Conservation (phyloP, 2,329 filamentous ascomycete species). For the Diaporthe ampelina region DNA sequence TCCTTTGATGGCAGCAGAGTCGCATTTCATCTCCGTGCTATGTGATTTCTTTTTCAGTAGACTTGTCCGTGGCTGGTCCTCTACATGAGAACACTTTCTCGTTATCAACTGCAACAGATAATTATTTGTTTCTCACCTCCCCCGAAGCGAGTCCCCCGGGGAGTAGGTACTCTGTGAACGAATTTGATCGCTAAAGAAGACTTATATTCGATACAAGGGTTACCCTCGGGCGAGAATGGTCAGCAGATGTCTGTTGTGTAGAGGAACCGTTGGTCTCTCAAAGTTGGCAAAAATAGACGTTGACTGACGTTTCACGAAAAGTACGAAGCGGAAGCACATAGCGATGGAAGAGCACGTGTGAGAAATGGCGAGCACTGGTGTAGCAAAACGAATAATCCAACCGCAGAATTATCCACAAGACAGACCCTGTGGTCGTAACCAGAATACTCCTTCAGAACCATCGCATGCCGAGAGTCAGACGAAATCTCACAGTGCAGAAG, state of each 20-base stretch:
- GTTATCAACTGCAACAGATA: neutral
- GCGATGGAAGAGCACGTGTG: neutral
- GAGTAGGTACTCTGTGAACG: neutral
- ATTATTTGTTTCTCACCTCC: no score
- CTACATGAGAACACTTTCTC: neutral
- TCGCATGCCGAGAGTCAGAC: neutral
- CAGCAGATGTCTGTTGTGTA: neutral
- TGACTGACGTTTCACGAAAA: neutral
- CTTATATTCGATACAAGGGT: neutral
- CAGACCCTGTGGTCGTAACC: neutral
- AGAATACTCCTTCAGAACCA: constrained; percentile 5
- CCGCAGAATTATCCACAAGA: neutral
- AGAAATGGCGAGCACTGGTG: neutral
- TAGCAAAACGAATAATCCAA: neutral
- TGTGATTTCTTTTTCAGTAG: neutral
- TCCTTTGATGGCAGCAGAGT: neutral
- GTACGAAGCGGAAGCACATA: neutral
- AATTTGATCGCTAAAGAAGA: neutral
- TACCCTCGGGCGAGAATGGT: neutral
- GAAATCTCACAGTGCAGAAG: constrained; percentile 4
- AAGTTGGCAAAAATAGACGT: neutral
- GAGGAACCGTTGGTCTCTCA: neutral
- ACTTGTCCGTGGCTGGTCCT: neutral
- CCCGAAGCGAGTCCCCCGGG: no score
- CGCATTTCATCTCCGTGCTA: neutral